Evolutionary conservation across 1,139 yeast species (phyloP).

Genomic region (Kodamaea ohmeri): DNA sequence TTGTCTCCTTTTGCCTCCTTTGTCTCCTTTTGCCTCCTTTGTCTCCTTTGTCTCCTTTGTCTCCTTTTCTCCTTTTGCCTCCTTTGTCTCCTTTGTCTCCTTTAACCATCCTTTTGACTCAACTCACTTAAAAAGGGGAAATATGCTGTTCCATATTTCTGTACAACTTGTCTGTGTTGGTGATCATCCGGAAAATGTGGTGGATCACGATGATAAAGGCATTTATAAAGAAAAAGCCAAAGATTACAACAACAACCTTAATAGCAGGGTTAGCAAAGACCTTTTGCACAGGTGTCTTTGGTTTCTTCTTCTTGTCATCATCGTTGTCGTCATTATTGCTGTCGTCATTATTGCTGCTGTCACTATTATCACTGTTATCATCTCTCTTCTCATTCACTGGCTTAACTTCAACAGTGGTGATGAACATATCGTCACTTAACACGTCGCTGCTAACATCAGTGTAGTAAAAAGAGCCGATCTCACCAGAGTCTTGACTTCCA

Average conservation of each 20-base stretch:
- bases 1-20: too few species aligned
- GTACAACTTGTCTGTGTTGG: slow-evolving; percentile 32
- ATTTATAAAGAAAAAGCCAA: slow-evolving; percentile 32
- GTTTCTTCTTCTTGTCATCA: slow-evolving; percentile 9
- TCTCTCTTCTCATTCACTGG: too few species aligned
- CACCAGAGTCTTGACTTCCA: too few species aligned
- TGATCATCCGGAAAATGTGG: slow-evolving; percentile 31
- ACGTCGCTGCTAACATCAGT: background rate
- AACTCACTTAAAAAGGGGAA: slow-evolving; percentile 38
- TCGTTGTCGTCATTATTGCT: background rate
- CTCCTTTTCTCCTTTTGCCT: too few species aligned
- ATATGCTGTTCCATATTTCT: slow-evolving; percentile 36
- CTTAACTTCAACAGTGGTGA: too few species aligned
- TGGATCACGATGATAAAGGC: slow-evolving; percentile 37
- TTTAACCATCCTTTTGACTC: too few species aligned
- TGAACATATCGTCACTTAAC: slow-evolving; percentile 8
- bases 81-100: too few species aligned
- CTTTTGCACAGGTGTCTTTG: slow-evolving; percentile 10
- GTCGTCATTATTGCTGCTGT: slow-evolving; percentile 5
- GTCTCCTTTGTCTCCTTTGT: too few species aligned
- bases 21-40: too few species aligned
- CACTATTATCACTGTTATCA: background rate
- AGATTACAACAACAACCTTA: slow-evolving; percentile 29
- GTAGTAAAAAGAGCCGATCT: background rate
- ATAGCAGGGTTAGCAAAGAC: slow-evolving; percentile 18